Evolutionary conservation across 352 stramenopile species (phyloP).

Genomic region (Phytophthora uliginosa): DNA sequence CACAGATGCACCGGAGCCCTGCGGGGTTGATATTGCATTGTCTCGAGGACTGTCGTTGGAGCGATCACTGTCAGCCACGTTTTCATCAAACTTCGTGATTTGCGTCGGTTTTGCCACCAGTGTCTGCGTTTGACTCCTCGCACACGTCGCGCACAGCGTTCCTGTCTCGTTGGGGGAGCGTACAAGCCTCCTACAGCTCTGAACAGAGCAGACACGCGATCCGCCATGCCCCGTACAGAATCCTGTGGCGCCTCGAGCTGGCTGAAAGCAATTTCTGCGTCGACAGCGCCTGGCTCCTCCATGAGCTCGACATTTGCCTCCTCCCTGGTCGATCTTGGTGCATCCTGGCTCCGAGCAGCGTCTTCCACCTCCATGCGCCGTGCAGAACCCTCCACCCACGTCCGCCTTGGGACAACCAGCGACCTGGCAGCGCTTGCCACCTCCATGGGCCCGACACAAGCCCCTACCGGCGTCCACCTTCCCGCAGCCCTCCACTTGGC

Average conservation of each 20-base stretch:
- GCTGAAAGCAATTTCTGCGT: slow-evolving; percentile 61
- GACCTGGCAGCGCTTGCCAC: slow-evolving; percentile 76
- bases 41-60: slow-evolving; percentile 23
- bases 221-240: slow-evolving; percentile 80
- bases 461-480: slow-evolving; percentile 86
- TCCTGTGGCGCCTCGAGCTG: slow-evolving; percentile 61
- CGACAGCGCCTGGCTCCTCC: slow-evolving; percentile 76
- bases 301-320: slow-evolving; percentile 82
- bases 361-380: slow-evolving; percentile 78
- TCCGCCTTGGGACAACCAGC: slow-evolving; percentile 74
- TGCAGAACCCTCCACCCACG: slow-evolving; percentile 87
- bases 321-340: slow-evolving; percentile 86
- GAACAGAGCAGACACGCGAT: slow-evolving; percentile 56
- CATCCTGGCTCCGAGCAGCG: slow-evolving; percentile 77
- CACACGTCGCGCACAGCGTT: slow-evolving; percentile 54
- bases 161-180: slow-evolving; percentile 43
- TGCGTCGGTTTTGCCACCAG: neutral
- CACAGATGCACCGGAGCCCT: slow-evolving; percentile 13
- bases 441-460: slow-evolving; percentile 79
- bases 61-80: slow-evolving; percentile 21
- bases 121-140: slow-evolving; percentile 37
- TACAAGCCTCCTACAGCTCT: slow-evolving; percentile 76
- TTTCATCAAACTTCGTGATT: slow-evolving; percentile 3
- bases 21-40: slow-evolving; percentile 20
- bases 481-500: slow-evolving; percentile 71